phyloP scores from a whole-genome alignment of 1,284 basidiomycete species.

The Ganoderma boninense region DNA sequence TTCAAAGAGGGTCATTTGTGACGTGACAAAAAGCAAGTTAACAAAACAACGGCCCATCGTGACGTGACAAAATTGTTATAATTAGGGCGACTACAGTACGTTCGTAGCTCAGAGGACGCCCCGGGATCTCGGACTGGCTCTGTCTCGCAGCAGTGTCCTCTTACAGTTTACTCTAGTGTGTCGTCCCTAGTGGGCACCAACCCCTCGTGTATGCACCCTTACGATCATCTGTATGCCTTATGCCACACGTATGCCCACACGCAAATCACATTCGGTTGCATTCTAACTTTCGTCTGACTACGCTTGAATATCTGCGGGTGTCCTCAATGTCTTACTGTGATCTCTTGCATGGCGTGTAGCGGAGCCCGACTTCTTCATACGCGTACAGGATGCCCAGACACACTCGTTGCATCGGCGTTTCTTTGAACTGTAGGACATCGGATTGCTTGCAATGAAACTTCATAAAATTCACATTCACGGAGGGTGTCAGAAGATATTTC shows the following conservation, averaged over 20 bases:
- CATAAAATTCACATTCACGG: neutral
- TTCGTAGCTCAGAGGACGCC: constrained; percentile 11
- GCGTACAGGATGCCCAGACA: neutral
- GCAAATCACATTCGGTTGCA: neutral
- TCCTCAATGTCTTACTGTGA: neutral
- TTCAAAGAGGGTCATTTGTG: no score
- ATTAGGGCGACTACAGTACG: no score
- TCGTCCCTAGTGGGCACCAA: constrained; percentile 18
- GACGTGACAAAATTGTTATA: no score
- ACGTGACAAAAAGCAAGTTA: no score
- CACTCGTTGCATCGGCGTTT: neutral
- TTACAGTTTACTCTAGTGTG: constrained; percentile 4
- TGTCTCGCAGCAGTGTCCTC: constrained; percentile 11
- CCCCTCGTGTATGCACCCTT: constrained; percentile 17
- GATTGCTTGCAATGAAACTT: neutral
- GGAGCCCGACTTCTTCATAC: neutral
- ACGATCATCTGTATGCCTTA: constrained; percentile 26
- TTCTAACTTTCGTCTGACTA: neutral
- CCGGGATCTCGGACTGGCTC: constrained; percentile 19
- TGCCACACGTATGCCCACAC: constrained; percentile 27
- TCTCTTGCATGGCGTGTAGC: neutral
- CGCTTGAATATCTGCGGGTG: neutral
- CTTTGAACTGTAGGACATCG: neutral
- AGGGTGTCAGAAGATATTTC: neutral
- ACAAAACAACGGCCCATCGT: no score